phyloP scores from a whole-genome alignment of 1,284 basidiomycete genomes.

The Moesziomyces sp. region DNA sequence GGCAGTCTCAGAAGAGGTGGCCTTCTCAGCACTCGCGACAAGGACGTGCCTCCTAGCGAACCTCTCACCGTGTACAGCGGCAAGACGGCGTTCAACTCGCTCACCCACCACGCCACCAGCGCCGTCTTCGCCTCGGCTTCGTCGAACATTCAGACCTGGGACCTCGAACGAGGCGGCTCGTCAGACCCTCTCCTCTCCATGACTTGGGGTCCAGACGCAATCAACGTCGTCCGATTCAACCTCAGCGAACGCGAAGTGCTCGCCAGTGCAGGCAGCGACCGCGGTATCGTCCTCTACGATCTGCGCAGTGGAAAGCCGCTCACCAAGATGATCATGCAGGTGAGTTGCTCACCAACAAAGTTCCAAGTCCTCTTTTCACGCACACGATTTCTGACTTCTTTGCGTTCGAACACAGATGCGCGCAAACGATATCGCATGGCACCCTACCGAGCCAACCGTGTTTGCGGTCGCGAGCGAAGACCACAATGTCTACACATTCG shows the following conservation, averaged over 20 bases:
- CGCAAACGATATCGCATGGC: constrained; percentile 90
- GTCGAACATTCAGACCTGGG: constrained; percentile 94
- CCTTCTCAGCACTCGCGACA: constrained; percentile 57
- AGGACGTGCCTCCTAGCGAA: constrained; percentile 50
- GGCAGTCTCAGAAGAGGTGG: constrained; percentile 49
- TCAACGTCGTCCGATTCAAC: constrained; percentile 90
- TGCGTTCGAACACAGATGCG: constrained; percentile 66
- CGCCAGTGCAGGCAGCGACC: constrained; percentile 90
- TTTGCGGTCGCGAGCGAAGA: constrained; percentile 95
- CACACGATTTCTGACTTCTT: not conserved
- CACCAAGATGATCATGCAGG: constrained; percentile 87
- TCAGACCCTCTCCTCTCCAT: constrained; percentile 71
- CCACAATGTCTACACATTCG: constrained; percentile 98
- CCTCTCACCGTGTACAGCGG: constrained; percentile 63
- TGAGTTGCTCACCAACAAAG: constrained; percentile 66
- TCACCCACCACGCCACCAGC: constrained; percentile 91
- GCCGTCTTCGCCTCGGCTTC: constrained; percentile 93
- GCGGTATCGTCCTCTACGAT: constrained; percentile 95
- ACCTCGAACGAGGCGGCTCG: constrained; percentile 82
- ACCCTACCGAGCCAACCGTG: constrained; percentile 90
- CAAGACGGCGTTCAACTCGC: constrained; percentile 74
- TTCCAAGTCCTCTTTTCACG: too few relatives aligned
- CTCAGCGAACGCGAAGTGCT: constrained; percentile 91
- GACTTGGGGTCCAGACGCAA: constrained; percentile 76
- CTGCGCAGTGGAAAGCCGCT: constrained; percentile 95